Base-by-base conservation (phyloP, 805 yeast genomes). In the Candida qinlingensis region DNA sequence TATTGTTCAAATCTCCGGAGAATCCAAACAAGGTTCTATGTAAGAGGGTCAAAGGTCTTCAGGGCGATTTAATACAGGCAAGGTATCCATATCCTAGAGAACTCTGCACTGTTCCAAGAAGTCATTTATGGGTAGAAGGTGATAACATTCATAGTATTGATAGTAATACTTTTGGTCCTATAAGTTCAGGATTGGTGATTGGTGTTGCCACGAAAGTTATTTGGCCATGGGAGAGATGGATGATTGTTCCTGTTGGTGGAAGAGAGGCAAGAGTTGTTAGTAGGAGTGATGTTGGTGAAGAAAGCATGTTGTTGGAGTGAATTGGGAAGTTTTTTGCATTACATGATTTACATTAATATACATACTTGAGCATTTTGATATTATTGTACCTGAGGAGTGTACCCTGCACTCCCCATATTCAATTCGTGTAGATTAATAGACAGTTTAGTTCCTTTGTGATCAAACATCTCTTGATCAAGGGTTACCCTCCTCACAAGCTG, bases 61-160 rank as follows among this genome's bases (percentile, higher is more conserved):
- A 79, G 47, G 92, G 94, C 27, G 96, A 90, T 55, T 60, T 71
- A 4, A 73, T 91, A 0, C 59, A 66, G 6, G 81, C 96, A 2
- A 71, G 84, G 47, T 68, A 74, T 38, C 84, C 83, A 26, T 88
- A 87, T 60, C 89, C 95, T 6, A 75, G 81, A 60, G 69, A 73
- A 2, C 67, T 71, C 40, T 82, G 84, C 5, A 65, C 68, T 34
- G 70, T 92, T 2, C 97, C 97, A 3, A 67, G 85, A 47, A 84
- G 81, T 58, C 97, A 92, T 62, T 57, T 88, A 6, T 92, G 97
- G 97, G 90, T 90, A 0, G 97, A 92, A 64, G 98, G 98, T 6
- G 98, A 92, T 64, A 90, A 88, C 62, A 73, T 73, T 41, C 92
- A 85, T 59, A 84, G 96, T 0, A 70, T 90, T 2, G 98, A 92